Evolutionary conservation across 352 stramenopile species (phyloP), one percentile per base, ranked within the genome.

Genomic region (Phytophthora europaea): DNA sequence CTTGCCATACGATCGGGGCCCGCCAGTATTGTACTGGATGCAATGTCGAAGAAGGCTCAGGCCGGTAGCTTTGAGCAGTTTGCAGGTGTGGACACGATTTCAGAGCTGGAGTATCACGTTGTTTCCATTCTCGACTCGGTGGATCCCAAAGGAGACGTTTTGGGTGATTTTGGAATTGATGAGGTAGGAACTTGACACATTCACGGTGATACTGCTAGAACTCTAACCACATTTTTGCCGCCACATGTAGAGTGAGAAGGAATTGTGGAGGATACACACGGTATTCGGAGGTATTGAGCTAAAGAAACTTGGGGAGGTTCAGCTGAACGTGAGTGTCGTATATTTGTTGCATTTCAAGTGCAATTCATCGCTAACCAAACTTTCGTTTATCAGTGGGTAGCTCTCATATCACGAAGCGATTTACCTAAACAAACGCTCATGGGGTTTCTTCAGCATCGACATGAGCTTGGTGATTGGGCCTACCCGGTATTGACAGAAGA

Each of bases 391-490:
- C 18, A 92, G 84, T 93, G 82, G 78, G 10, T 65, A 31, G 71
- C 76, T 12, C 55, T 91, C 20, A 88, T 92, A 48, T 81, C 81
- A 8, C 70, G 80, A n/a, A 87, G 75, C 18, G 83, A 76, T 40
- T 66, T 93, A 20, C 31, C 72, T 5, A 65, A 67, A 8, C 56
- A 76, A 22, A 36, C 40, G 1, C 52, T 93, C 23, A 47, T 89
- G 8, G 52, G 65, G 2, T 72, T 75, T 20, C 55, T 93, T 4
- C 59, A 68, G 7, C 79, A 81, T 33, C 82, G 85, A 2, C 83
- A 88, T n/a, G 85, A 93, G 48, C 74, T 90, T 34, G 81, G 81
- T 12, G 56, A 83, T 9, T 93, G 85, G 83, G 48, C 43, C 26
- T 90, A 85, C 31, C 83, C 85, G 3, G 58, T 66, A 4, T 71